A percentile compares a stretch with the other conserved stretches of the same genome.
phyloP scores from a whole-genome alignment of 2,329 filamentous ascomycete genomes.

The Trichoderma polysporum region DNA sequence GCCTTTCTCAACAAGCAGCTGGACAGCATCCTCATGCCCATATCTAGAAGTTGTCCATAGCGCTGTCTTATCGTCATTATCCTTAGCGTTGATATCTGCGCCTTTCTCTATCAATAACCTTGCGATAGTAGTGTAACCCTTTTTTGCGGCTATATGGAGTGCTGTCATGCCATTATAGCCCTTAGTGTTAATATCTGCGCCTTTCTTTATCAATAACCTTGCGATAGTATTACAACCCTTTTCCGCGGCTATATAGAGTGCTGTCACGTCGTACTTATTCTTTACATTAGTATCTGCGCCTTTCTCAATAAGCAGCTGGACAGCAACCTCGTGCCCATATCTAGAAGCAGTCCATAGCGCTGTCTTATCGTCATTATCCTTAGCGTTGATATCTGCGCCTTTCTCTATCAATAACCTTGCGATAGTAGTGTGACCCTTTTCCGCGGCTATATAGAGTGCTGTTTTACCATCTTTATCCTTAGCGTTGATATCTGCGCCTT shows the following conservation, averaged over 20 bases:
- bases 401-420: not conserved
- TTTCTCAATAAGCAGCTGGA: not conserved
- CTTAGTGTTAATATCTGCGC: too few species aligned
- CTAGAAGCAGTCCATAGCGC: not conserved
- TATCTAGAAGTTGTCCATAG: too few species aligned
- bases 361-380: not conserved
- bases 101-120: too few species aligned
- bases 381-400: not conserved
- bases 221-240: not conserved
- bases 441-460: too few species aligned
- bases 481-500: not conserved
- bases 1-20: too few species aligned
- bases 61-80: too few species aligned
- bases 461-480: not conserved
- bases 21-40: too few species aligned
- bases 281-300: not conserved
- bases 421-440: not conserved
- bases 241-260: not conserved
- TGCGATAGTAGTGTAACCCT: too few species aligned
- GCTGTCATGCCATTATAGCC: too few species aligned
- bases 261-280: fast-evolving
- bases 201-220: not conserved
- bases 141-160: too few species aligned
- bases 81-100: too few species aligned
- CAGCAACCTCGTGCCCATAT: not conserved